Conservation (phyloP, 2,329 filamentous ascomycete genomes). For the Penicillium sp. region DNA sequence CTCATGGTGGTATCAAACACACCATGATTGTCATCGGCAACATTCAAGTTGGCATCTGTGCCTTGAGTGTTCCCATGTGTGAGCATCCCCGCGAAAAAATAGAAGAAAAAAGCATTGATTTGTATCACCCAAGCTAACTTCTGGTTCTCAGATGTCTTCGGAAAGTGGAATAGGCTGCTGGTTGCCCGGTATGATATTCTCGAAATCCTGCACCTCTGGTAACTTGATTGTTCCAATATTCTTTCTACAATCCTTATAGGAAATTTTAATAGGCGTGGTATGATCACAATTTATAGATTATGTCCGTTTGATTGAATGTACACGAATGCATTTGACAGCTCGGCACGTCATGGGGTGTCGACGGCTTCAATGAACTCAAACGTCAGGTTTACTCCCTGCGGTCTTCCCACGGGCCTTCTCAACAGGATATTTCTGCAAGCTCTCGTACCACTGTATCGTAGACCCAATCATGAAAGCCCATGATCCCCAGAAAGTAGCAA, state of each 20-base stretch:
- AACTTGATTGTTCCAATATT: neutral
- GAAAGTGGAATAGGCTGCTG: conserved; percentile 73
- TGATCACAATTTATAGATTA: neutral
- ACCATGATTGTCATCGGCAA: conserved; percentile 70
- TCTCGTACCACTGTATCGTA: conserved; percentile 51
- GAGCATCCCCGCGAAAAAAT: conserved; percentile 45
- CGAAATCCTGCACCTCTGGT: conserved; percentile 40
- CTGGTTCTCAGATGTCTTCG: conserved; percentile 63
- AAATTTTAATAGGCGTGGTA: neutral
- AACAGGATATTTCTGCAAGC: conserved; percentile 49
- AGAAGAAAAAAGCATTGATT: neutral
- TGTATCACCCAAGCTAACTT: neutral
- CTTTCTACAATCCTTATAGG: neutral
- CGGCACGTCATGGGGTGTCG: neutral
- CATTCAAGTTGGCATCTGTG: conserved; percentile 74
- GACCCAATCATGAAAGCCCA: conserved; percentile 47
- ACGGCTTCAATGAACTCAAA: neutral
- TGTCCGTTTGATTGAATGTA: neutral
- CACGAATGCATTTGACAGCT: neutral
- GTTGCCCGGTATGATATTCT: conserved; percentile 74
- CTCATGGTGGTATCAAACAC: conserved; percentile 53
- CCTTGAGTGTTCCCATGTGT: conserved; percentile 75
- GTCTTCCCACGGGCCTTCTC: conserved; percentile 53
- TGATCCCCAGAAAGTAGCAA: conserved; percentile 47
- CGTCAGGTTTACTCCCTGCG: neutral